Base-by-base conservation (phyloP, 805 yeast species). In the Spencermartinsiella europaea region DNA sequence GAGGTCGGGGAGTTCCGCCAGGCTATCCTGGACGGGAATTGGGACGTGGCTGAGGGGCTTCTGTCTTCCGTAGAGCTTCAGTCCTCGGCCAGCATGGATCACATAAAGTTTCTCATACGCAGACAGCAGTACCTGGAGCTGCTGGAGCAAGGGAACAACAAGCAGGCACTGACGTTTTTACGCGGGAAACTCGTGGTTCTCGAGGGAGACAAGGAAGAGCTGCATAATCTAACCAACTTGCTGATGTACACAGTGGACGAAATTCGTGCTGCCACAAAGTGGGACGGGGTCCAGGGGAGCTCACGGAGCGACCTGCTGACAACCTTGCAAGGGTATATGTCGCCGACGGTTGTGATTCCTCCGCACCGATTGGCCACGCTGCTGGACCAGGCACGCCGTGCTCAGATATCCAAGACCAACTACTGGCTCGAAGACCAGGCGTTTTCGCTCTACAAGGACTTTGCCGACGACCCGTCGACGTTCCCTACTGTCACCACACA, bases 321-420 rank as follows among this genome's bases (percentile, higher is more conserved):
- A 5, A 68, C 70, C 34, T 68, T 81, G 1, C 67, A 77, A 33
- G 58, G 63, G 31, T 67, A 67, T 53, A 68, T 81, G 16, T 73
- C 80, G 12, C 75, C 84, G 0, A 69, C 73, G 43, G 73, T 73
- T 42, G 63, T 77, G 65, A 72, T 77, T 2, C 81, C 86, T 0
- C 70, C 74, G 42, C 71, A 69, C 22, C 64, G 86, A 25, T 60
- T 82, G 7, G 67, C 75, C 16, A 67, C 75, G 3, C 59, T 82
- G 21, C 54, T 81, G 10, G 63, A 68, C 12, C 83, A 81, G 53
- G 76, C 86, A 0, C 59, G 73, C 14, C 57, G 64, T 28, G 71
- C 69, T 49, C 83, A 81, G 55, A 59, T 64, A 17, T 64, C 70
- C 0, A 55, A 57, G 34, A 66, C 70, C 25, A 40, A 51, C 19